Base-by-base conservation (phyloP, 2,329 filamentous ascomycete genomes). In the Sarocladium brachiariae region DNA sequence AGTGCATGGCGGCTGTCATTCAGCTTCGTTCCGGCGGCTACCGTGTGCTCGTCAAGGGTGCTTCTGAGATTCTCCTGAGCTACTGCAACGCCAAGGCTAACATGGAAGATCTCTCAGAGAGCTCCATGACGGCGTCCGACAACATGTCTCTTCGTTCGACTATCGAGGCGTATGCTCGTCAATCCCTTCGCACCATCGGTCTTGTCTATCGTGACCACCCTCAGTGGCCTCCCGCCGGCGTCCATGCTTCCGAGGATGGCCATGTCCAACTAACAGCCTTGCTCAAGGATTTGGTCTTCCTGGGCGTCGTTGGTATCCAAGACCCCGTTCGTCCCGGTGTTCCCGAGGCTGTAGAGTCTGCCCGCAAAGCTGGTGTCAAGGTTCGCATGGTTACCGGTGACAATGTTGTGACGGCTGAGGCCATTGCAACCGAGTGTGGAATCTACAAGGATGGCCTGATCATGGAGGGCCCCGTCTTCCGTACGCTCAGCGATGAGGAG, bases 111-210 rank as follows among this genome's bases (percentile, higher is more conserved):
- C 58, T 70, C 13, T 61, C 66, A 34, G 50, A 55, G 1, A 50
- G 50, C 0, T 70, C 66, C 13, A 53, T 62, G 2, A 35, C 56
- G 1, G 46, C 49, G 2, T 70, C 70, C n/a, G 78, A 82, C 55
- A 73, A 75, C 27, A 72, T 80, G 39, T 73, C 71, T 1, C 65
- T 84, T 31, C 72, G 72, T 49, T 61, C 69, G 30, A 66, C 79
- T 51, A 85, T 85, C 56, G 75, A 77, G 49, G 70, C 72, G 4
- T 85, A 84, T 56, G 81, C 82, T 14, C 73, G 73, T 9, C 73
- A 80, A 39, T 89, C 86, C 14, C 76, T 90, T 16, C 81, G 87
- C 51, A 89, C 86, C 1, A 89, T 90, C 53, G 84, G 78, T 23
- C 73, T 89, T 55, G 74, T 86, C 11, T 89, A 87, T 65, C 78